phyloP scores from a whole-genome alignment of 768 basidiomycete species.

The Tylopilus rubrobrunneus region DNA sequence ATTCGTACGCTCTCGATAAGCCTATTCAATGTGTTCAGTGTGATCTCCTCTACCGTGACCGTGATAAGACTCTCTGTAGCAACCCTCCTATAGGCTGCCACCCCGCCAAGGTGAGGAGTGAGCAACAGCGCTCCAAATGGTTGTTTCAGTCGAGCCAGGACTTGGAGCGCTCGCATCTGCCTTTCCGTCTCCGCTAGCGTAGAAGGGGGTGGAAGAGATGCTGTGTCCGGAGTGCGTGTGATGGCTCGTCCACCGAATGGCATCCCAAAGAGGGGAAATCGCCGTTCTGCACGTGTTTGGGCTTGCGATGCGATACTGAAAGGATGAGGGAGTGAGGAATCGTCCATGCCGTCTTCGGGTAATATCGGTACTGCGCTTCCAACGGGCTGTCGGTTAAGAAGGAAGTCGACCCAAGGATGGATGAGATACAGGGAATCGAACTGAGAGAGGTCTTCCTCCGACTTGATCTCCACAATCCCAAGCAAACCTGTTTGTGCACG shows the following conservation, averaged over 20 bases:
- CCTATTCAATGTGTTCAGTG: too few relatives aligned
- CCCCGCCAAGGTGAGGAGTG: not conserved
- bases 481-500: not conserved
- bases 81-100: not conserved
- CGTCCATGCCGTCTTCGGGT: too few relatives aligned
- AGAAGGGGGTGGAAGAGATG: not conserved
- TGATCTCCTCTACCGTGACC: too few relatives aligned
- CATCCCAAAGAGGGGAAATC: too few relatives aligned
- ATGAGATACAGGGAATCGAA: not conserved
- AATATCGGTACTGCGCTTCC: not conserved
- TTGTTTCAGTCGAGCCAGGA: not conserved
- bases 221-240: not conserved
- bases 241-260: not conserved
- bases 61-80: too few relatives aligned
- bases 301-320: not conserved
- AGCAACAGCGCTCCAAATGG: not conserved
- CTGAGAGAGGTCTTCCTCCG: not conserved
- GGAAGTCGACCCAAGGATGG: not conserved
- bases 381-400: not conserved
- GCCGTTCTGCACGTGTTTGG: too few relatives aligned
- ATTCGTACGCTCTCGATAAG: too few relatives aligned
- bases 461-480: not conserved
- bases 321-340: not conserved
- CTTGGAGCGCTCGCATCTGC: not conserved
- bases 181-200: not conserved